phyloP scores from a whole-genome alignment of 2,329 filamentous ascomycete species.

The Chalaropsis ovoidea region DNA sequence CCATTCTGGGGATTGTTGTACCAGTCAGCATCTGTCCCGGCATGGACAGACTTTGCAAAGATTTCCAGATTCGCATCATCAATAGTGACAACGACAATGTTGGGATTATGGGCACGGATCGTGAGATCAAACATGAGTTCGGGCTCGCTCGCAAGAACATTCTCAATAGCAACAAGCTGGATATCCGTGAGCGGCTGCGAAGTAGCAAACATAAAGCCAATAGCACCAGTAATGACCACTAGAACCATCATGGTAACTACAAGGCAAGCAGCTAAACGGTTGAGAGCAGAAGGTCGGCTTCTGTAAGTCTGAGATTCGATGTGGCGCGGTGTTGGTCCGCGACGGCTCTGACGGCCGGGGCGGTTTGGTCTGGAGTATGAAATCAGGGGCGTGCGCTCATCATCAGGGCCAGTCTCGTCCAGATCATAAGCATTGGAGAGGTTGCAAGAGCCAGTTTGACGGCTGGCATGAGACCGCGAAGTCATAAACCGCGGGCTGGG shows the following conservation, averaged over 20 bases:
- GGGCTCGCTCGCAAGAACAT: constrained; percentile 86
- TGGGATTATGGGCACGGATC: constrained; percentile 83
- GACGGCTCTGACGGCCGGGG: constrained; percentile 47
- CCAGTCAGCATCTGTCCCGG: constrained; percentile 58
- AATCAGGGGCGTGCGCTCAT: constrained; percentile 79
- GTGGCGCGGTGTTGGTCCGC: constrained; percentile 48
- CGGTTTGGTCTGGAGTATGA: constrained; percentile 34
- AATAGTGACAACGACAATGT: constrained; percentile 78
- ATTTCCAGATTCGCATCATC: constrained; percentile 81
- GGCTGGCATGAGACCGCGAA: constrained; percentile 31
- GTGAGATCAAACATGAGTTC: constrained; percentile 90
- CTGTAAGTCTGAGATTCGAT: constrained; percentile 63
- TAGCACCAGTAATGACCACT: constrained; percentile 70
- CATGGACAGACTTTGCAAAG: constrained; percentile 87
- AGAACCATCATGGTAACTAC: constrained; percentile 73
- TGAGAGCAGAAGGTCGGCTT: constrained; percentile 52
- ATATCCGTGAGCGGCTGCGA: constrained; percentile 78
- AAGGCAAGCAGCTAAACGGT: constrained; percentile 74
- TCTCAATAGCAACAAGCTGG: constrained; percentile 67
- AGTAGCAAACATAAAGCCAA: constrained; percentile 82
- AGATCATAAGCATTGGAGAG: constrained; percentile 62
- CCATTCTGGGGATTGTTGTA: constrained; percentile 36
- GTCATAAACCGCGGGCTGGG: constrained; percentile 53
- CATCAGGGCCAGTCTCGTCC: constrained; percentile 70
- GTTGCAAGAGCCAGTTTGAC: constrained; percentile 47